phyloP scores from a whole-genome alignment of 441 rosid genomes.

The Adansonia grandidieri region DNA sequence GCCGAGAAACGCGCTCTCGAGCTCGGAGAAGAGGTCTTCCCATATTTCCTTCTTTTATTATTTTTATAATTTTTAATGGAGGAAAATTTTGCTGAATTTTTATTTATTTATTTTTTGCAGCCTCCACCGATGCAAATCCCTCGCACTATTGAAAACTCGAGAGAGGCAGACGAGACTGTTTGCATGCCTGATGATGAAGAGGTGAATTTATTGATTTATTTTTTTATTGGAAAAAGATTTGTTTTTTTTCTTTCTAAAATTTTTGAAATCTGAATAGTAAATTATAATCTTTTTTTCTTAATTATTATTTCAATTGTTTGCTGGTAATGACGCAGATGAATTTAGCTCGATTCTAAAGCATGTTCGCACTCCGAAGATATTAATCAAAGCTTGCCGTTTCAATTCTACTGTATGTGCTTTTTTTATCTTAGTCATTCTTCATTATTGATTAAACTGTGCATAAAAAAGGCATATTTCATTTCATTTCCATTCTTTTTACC shows the following conservation, averaged over 20 bases:
- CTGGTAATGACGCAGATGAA: slow-evolving; percentile 85
- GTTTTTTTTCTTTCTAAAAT: background rate
- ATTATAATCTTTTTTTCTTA: background rate
- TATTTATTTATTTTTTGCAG: slow-evolving; percentile 38
- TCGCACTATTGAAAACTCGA: slow-evolving; percentile 83
- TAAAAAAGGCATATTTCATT: background rate
- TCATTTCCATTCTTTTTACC: background rate
- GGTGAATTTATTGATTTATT: slow-evolving; percentile 42
- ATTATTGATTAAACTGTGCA: background rate
- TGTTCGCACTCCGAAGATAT: slow-evolving; percentile 41
- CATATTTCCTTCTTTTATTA: background rate
- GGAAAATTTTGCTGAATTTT: background rate
- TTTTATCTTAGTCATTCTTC: background rate
- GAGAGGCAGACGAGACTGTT: slow-evolving; percentile 84
- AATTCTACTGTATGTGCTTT: slow-evolving; percentile 70
- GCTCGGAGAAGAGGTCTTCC: slow-evolving; percentile 87
- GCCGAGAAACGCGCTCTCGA: slow-evolving; percentile 77
- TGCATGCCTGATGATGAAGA: slow-evolving; percentile 92
- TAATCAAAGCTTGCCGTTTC: slow-evolving; percentile 85
- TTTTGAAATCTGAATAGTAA: background rate
- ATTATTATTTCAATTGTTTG: slow-evolving; percentile 83
- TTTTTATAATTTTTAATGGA: too few relatives aligned
- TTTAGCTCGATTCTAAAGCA: slow-evolving; percentile 64
- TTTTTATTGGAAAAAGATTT: background rate
- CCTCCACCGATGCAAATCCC: slow-evolving; percentile 72